A percentile compares a stretch with the other conserved stretches of the same genome.
phyloP scores from a whole-genome alignment of 257 asterid species.

The Lithospermum erythrorhizon region DNA sequence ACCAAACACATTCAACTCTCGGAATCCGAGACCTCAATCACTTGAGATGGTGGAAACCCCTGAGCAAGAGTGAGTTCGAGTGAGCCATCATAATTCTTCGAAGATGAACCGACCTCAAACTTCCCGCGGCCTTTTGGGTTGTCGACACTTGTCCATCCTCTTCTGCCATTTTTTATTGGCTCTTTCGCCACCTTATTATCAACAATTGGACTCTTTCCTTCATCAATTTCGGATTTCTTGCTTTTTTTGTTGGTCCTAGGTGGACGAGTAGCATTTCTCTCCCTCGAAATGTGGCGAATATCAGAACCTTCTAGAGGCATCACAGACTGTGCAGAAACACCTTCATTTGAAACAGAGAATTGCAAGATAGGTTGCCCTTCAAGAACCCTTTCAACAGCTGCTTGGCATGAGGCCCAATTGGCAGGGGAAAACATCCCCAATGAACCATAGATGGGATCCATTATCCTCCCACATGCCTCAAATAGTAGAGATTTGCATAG shows the following conservation, averaged over 20 bases:
- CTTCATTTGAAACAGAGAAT: neutral
- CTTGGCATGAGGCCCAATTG: constrained; percentile 54
- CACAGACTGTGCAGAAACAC: neutral
- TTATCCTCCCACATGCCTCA: constrained; percentile 57
- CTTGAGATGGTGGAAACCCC: neutral
- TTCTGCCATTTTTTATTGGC: too few relatives aligned
- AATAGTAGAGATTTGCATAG: constrained; percentile 43
- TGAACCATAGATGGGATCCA: constrained; percentile 51
- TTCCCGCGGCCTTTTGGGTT: neutral
- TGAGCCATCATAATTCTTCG: neutral
- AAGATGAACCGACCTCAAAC: neutral
- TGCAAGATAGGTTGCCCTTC: constrained; percentile 18
- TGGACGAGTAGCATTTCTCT: neutral
- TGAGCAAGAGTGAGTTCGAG: neutral
- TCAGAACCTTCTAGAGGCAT: neutral
- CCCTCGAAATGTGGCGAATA: neutral
- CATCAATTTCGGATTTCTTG: neutral
- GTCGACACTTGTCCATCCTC: too few relatives aligned
- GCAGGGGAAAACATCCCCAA: constrained; percentile 46
- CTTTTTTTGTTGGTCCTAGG: neutral
- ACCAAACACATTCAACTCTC: neutral
- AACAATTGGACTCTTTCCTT: too few relatives aligned
- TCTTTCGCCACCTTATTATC: too few relatives aligned
- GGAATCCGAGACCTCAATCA: neutral
- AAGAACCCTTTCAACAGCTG: constrained; percentile 51